phyloP scores from a whole-genome alignment of 1,284 basidiomycete genomes.

The Anthracocystis setariae region DNA sequence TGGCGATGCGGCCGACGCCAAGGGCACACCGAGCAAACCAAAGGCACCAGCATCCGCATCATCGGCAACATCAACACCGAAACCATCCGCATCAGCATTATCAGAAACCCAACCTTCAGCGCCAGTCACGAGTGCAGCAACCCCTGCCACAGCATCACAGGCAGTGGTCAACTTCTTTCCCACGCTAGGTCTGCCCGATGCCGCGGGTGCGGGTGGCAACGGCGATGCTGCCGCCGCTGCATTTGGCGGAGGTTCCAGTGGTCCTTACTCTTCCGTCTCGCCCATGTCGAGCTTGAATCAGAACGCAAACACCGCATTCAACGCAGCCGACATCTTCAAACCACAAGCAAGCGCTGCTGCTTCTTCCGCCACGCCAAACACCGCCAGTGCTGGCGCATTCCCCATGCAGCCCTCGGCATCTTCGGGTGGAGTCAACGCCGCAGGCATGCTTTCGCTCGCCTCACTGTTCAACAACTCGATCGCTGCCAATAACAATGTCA shows the following conservation, averaged over 20 bases:
- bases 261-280: conserved; percentile 36
- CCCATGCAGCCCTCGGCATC: conserved; percentile 17
- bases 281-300: conserved; percentile 34
- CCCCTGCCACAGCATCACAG: neutral
- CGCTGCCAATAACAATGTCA: conserved; percentile 1
- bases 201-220: neutral
- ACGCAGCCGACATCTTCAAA: conserved; percentile 33
- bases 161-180: conserved; percentile 24
- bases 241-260: conserved; percentile 22
- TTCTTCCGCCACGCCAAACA: too few species aligned
- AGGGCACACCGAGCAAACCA: conserved; percentile 21
- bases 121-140: neutral
- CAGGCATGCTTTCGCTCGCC: conserved; percentile 32
- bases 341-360: conserved; percentile 16
- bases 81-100: neutral
- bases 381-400: neutral
- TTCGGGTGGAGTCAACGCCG: conserved; percentile 11
- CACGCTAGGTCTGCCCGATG: conserved; percentile 19
- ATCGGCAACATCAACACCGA: neutral
- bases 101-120: neutral
- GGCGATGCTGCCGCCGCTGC: neutral
- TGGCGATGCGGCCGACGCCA: neutral
- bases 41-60: conserved; percentile 1
- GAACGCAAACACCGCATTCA: conserved; percentile 18
- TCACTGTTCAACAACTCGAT: conserved; percentile 21